phyloP scores from a whole-genome alignment of 495 filamentous ascomycete species.

The Hyaloscypha finlandica region DNA sequence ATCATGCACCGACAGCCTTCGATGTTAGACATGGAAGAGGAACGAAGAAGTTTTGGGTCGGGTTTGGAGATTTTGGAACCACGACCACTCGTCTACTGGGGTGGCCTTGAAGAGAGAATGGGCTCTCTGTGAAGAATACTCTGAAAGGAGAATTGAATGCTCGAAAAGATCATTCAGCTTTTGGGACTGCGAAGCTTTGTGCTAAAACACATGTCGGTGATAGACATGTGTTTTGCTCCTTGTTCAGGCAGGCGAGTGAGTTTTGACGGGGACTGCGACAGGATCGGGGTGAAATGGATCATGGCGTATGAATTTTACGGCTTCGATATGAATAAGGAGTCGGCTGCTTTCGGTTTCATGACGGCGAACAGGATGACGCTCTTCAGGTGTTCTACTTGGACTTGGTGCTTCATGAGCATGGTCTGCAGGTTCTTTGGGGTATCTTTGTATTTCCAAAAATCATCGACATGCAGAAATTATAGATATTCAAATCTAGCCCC shows the following conservation, averaged over 20 bases:
- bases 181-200: not conserved
- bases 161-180: not conserved
- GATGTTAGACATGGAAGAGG: conserved; percentile 47
- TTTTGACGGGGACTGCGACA: conserved; percentile 17
- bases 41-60: conserved; percentile 45
- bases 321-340: conserved; percentile 2
- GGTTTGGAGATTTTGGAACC: conserved; percentile 56
- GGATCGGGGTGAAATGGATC: conserved; percentile 26
- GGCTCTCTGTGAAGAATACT: conserved; percentile 27
- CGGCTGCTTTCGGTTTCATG: conserved; percentile 6
- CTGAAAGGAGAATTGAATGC: too few species aligned
- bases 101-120: conserved; percentile 56
- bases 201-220: conserved; percentile 11
- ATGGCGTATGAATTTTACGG: conserved; percentile 23
- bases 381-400: conserved; percentile 1
- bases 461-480: not conserved
- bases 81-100: conserved; percentile 54
- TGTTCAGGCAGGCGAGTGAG: not conserved
- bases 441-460: not conserved
- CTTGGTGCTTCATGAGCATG: not conserved
- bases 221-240: not conserved
- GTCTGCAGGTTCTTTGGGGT: not conserved
- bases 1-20: conserved; percentile 51
- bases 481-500: not conserved
- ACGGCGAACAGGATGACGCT: conserved; percentile 7